Percentiles rank a stretch among this genome's conserved stretches.
Conservation (phyloP, 2,329 filamentous ascomycete genomes). For the Colletotrichum endophyticum region DNA sequence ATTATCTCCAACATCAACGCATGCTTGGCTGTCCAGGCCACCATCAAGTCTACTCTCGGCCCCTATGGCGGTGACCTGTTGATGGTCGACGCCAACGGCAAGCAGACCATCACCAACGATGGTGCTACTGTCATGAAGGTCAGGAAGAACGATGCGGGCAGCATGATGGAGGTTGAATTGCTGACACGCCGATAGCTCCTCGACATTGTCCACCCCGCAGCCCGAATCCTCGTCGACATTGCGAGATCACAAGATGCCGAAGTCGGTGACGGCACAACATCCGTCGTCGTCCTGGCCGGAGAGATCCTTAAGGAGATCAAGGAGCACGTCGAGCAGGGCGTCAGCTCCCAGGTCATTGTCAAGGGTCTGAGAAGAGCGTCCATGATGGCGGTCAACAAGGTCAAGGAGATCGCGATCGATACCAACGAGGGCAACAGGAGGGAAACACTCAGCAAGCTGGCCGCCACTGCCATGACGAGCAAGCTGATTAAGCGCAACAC, state of each 20-base stretch:
- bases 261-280: slow-evolving; percentile 97
- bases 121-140: slow-evolving; percentile 99
- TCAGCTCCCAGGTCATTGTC: slow-evolving; percentile 97
- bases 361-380: slow-evolving; percentile 92
- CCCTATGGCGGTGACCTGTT: slow-evolving; percentile 97
- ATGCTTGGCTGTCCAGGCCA: slow-evolving; percentile 92
- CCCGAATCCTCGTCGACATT: slow-evolving; percentile 96
- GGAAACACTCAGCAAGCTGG: slow-evolving; percentile 88
- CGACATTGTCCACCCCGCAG: slow-evolving; percentile 97
- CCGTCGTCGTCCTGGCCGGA: slow-evolving; percentile 95
- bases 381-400: slow-evolving; percentile 94
- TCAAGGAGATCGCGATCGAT: slow-evolving; percentile 94
- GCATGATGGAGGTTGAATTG: background rate
- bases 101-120: slow-evolving; percentile 98
- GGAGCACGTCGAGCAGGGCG: slow-evolving; percentile 94
- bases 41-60: slow-evolving; percentile 93
- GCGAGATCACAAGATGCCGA: slow-evolving; percentile 98
- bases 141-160: slow-evolving; percentile 26
- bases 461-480: slow-evolving; percentile 97
- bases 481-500: slow-evolving; percentile 99
- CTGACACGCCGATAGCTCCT: slow-evolving; percentile 68
- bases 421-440: slow-evolving; percentile 82
- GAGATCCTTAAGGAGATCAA: slow-evolving; percentile 97
- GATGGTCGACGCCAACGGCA: slow-evolving; percentile 94
- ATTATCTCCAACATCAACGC: slow-evolving; percentile 98